A percentile compares a stretch with the other conserved stretches of the same genome.
Conservation (phyloP, 2,329 filamentous ascomycete genomes). For the Leptosphaerulina australis region DNA sequence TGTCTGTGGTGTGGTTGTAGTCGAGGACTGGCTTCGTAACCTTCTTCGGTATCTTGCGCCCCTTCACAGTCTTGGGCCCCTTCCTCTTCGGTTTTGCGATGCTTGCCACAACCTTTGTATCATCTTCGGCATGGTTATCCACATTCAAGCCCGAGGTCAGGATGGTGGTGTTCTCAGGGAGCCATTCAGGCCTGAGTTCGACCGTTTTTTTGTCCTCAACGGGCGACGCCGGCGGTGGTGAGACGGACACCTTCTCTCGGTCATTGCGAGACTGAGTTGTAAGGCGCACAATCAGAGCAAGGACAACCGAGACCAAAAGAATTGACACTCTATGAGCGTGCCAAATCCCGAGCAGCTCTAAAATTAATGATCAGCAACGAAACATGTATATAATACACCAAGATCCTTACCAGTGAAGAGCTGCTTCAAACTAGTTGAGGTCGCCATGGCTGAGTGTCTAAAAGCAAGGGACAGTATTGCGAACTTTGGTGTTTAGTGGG, state of each 20-base stretch:
- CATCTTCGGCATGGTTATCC: conserved; percentile 41
- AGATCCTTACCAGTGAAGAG: conserved; percentile 13
- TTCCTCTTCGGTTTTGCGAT: conserved; percentile 37
- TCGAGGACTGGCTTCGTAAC: conserved; percentile 20
- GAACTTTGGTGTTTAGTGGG: conserved; percentile 21
- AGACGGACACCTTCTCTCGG: conserved; percentile 37
- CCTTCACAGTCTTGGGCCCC: conserved; percentile 49
- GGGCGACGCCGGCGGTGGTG: conserved; percentile 42
- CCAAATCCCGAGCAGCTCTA: conserved; percentile 48
- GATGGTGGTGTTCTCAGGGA: conserved; percentile 42
- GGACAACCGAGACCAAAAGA: conserved; percentile 39
- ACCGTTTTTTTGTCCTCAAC: conserved; percentile 40
- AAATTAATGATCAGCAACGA: neutral
- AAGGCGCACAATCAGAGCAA: conserved; percentile 40
- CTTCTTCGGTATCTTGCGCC: conserved; percentile 39
- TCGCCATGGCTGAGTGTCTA: conserved; percentile 12
- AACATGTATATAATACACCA: neutral
- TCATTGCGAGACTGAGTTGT: conserved; percentile 34
- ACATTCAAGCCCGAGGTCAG: conserved; percentile 27
- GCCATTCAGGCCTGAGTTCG: conserved; percentile 44
- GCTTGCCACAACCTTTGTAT: conserved; percentile 25
- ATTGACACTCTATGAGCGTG: conserved; percentile 45
- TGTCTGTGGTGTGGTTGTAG: conserved; percentile 45
- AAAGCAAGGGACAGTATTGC: neutral
- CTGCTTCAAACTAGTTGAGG: conserved; percentile 8